A percentile compares a stretch with the other conserved stretches of the same genome.
Evolutionary conservation across 2,329 filamentous ascomycete species (phyloP).

Genomic region (Alternaria sp.): DNA sequence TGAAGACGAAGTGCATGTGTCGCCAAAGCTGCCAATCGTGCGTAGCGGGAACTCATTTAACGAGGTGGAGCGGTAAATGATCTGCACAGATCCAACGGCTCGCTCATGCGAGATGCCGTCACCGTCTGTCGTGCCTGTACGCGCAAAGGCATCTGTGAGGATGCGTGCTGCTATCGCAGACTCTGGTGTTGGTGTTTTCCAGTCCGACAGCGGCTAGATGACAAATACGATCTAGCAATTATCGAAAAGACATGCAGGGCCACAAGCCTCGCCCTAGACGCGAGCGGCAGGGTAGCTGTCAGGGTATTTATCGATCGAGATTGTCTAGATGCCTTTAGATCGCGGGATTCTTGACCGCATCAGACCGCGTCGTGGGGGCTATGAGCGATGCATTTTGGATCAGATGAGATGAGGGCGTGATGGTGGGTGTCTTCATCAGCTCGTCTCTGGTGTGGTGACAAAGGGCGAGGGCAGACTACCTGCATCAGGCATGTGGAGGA

Average conservation of each 20-base stretch:
- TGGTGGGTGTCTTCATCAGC: background rate
- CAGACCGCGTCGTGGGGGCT: background rate
- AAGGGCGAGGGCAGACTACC: background rate
- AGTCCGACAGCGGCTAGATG: constrained; percentile 9
- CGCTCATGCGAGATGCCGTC: constrained; percentile 16
- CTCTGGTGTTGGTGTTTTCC: background rate
- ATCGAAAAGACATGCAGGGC: constrained; percentile 11
- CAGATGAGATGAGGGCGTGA: background rate
- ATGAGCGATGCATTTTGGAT: background rate
- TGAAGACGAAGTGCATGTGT: constrained; percentile 4
- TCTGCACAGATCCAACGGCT: constrained; percentile 14
- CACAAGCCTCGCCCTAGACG: background rate
- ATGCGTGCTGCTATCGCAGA: background rate
- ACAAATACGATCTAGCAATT: constrained; percentile 10
- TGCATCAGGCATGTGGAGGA: constrained; percentile 10
- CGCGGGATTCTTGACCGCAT: constrained; percentile 1
- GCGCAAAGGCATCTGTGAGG: background rate
- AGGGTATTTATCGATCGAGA: constrained; percentile 8
- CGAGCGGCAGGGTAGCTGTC: constrained; percentile 4
- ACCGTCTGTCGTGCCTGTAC: background rate
- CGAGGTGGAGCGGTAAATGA: constrained; percentile 17
- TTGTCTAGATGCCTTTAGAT: constrained; percentile 2
- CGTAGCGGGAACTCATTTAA: constrained; percentile 11
- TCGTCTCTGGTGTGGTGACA: background rate
- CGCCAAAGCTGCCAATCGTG: constrained; percentile 30